Evolutionary conservation across 73 alveolate species (phyloP), one percentile per base, ranked within the genome.

Genomic region (Effrenium voratum): DNA sequence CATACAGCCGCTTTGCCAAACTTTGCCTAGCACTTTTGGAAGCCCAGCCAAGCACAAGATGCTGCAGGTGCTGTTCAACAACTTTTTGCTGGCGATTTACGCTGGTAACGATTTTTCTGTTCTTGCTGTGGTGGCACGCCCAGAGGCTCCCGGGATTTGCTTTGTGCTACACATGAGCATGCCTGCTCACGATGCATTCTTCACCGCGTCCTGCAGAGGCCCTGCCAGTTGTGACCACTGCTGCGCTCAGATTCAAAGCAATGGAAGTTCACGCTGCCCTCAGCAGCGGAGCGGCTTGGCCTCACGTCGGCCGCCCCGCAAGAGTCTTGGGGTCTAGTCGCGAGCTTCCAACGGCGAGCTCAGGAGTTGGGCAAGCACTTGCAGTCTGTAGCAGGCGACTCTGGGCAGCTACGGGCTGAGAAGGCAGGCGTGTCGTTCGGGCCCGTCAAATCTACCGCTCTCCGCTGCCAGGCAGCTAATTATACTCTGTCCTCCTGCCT

Each of bases 401-500:
- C 95, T 1, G 72, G 38, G 30, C 84, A 87, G 36, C 49, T 32
- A 40, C 83, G 95, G 52, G 95, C 79, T 6, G 95, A 87, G 32
- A 87, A 87, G 95, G 95, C 84, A 32, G 68, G 52, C 16, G 60
- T 13, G 28, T 34, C 59, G 57, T 43, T 34, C 38, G 3, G 52
- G n/a, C 52, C 83, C 82, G 34, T 28, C 45, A 28, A 40, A 46
- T 44, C 15, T 72, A 22, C 47, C 47, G 45, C n/a, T 10, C 47
- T 28, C 57, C 30, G 70, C 34, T 0, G 1, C 38, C 76, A 85
- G 93, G 93, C 72, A 34, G 36, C 85, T 26, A 77, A 63, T 47
- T 87, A 87, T 49, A 87, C 95, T 49, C 70, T 66, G 50, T 87
- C 95, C 85, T 87, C 95, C 52, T 87, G 95, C 95, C 47, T 87